Evolutionary conservation across 306 rosid species (phyloP).

Genomic region (Castanea sativa): DNA sequence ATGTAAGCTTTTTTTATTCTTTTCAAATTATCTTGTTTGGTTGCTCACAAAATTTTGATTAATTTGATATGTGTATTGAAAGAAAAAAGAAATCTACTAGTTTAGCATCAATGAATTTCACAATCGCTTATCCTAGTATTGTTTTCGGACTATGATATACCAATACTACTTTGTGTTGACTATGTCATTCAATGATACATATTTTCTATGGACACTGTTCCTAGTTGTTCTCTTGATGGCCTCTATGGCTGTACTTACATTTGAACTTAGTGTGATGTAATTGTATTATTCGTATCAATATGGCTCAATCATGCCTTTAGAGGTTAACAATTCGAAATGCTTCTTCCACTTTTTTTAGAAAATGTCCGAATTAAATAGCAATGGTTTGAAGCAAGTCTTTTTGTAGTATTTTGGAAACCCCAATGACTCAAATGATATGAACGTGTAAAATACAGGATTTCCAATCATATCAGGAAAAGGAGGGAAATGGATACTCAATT

Average conservation of each 20-base stretch:
- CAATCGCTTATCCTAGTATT: not conserved
- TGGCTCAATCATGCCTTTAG: not conserved
- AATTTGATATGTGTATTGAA: not conserved
- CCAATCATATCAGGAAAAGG: no score
- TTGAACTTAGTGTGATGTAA: not conserved
- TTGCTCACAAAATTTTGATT: not conserved
- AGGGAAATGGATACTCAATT: no score
- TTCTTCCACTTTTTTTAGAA: no score
- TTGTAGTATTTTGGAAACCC: no score
- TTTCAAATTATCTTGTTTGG: not conserved
- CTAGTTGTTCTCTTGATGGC: not conserved
- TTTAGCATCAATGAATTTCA: not conserved
- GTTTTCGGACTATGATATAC: not conserved
- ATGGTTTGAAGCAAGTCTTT: no score
- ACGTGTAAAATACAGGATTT: no score
- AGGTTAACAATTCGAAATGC: not conserved
- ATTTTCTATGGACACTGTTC: not conserved
- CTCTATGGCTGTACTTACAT: not conserved
- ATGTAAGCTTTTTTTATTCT: conserved; percentile 38
- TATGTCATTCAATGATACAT: not conserved
- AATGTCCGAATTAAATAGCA: no score
- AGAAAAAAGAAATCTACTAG: not conserved
- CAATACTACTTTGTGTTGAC: not conserved
- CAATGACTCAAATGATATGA: no score
- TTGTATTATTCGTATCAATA: not conserved